A percentile compares a stretch with the other conserved stretches of the same genome.
Conservation (phyloP, 495 filamentous ascomycete species). For the Neurospora sp. region DNA sequence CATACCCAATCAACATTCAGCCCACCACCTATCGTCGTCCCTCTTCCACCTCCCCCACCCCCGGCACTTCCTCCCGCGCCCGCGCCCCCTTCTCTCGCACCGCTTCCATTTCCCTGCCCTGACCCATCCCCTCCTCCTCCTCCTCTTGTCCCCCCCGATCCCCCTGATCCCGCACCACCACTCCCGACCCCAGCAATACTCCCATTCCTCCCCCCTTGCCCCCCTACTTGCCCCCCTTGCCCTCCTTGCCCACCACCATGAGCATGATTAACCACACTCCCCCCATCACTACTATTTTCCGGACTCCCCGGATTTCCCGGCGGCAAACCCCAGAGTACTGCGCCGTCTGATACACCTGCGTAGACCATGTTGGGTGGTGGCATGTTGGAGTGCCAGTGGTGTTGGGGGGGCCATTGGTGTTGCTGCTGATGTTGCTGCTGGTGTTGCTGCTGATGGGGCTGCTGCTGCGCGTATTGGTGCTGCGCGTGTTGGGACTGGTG, state of each 20-base stretch:
- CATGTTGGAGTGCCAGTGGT: neutral
- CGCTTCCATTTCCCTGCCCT: no score
- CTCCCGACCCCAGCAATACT: neutral
- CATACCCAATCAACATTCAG: neutral
- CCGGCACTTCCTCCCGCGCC: neutral
- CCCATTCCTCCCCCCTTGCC: neutral
- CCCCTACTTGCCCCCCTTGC: neutral
- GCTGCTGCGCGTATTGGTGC: neutral
- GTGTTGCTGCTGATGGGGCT: slow-evolving; percentile 4
- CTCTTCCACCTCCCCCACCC: neutral
- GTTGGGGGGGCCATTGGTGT: neutral
- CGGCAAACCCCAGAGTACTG: slow-evolving; percentile 33
- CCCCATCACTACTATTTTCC: slow-evolving; percentile 24
- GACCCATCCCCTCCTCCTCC: neutral
- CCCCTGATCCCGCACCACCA: neutral
- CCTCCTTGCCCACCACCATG: neutral
- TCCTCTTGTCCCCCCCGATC: neutral
- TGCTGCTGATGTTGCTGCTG: slow-evolving; percentile 8
- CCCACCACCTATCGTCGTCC: neutral
- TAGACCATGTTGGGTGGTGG: slow-evolving; percentile 29
- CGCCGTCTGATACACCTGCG: slow-evolving; percentile 35
- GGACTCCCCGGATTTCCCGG: slow-evolving; percentile 21
- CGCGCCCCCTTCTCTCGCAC: no score
- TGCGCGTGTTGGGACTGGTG: neutral
- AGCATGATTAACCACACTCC: slow-evolving; percentile 10